phyloP scores from a whole-genome alignment of 2,329 filamentous ascomycete species.

The Colletotrichum orbiculare region DNA sequence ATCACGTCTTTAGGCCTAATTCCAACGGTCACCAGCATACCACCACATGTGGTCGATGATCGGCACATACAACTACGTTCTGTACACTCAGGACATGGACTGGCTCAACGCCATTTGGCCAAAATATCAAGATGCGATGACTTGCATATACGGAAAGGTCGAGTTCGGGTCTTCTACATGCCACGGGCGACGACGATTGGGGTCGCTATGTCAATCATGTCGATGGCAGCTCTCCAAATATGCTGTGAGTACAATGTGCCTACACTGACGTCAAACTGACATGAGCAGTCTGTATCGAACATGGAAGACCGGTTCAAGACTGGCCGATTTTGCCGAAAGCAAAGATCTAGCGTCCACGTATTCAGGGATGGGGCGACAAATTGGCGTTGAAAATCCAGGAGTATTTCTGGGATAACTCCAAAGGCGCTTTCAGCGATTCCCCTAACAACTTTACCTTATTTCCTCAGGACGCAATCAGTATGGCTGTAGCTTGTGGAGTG shows the following conservation, averaged over 20 bases:
- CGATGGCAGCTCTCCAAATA: constrained; percentile 56
- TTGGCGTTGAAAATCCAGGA: constrained; percentile 58
- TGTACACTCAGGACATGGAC: constrained; percentile 48
- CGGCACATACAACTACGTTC: constrained; percentile 65
- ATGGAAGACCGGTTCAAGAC: constrained; percentile 55
- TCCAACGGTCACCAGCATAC: constrained; percentile 1
- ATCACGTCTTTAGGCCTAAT: no score
- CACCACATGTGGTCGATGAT: constrained; percentile 59
- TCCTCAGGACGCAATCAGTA: constrained; percentile 70
- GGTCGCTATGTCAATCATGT: constrained; percentile 60
- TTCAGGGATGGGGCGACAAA: constrained; percentile 34
- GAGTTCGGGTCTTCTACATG: constrained; percentile 51
- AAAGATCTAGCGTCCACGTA: constrained; percentile 57
- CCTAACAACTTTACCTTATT: constrained; percentile 60
- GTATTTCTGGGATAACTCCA: constrained; percentile 58
- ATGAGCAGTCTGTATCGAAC: constrained; percentile 58
- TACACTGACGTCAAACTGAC: no score
- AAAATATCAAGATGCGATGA: no score
- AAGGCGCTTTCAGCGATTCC: constrained; percentile 66
- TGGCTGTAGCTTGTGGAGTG: constrained; percentile 63
- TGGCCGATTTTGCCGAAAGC: constrained; percentile 49
- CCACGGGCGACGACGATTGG: constrained; percentile 63
- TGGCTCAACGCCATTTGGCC: constrained; percentile 38
- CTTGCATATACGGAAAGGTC: constrained; percentile 37
- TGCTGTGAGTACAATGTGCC: constrained; percentile 46